These are phyloP conservation scores for Obba rivulosa DNA, from an alignment of 768 basidiomycete genomes.

Conservation along the genomic window DNA sequence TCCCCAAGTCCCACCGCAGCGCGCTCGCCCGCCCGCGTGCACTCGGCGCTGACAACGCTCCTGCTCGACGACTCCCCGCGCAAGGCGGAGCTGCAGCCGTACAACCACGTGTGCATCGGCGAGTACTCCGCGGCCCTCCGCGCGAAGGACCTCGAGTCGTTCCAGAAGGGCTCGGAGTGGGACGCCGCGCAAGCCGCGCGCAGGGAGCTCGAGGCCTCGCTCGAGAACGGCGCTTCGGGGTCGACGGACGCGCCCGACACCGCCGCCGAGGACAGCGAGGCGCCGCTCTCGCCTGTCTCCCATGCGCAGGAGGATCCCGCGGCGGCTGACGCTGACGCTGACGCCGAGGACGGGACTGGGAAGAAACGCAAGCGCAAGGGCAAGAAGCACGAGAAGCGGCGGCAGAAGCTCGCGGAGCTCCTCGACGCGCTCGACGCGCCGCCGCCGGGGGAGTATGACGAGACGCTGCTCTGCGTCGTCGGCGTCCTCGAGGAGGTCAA, in stretches of 20 bases:
- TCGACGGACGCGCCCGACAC: background rate
- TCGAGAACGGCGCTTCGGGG: background rate
- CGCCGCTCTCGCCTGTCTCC: background rate
- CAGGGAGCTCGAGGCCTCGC: constrained; percentile 14
- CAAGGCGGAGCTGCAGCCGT: constrained; percentile 66
- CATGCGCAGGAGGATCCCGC: background rate
- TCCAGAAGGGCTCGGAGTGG: constrained; percentile 18
- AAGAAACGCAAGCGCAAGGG: constrained; percentile 4
- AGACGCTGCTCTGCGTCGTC: constrained; percentile 57
- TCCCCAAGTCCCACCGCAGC: background rate
- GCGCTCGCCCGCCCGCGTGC: constrained; percentile 14
- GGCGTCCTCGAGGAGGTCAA: constrained; percentile 61
- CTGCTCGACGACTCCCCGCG: constrained; percentile 48
- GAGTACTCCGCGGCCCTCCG: constrained; percentile 56
- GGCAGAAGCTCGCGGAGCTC: constrained; percentile 12
- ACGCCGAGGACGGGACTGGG: background rate
- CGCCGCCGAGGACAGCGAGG: background rate
- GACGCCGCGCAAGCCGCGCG: constrained; percentile 13
- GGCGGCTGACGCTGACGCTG: constrained; percentile 4
- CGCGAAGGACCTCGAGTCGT: constrained; percentile 27
- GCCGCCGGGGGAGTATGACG: constrained; percentile 35
- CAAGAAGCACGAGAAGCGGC: constrained; percentile 4
- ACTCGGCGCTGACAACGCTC: constrained; percentile 43
- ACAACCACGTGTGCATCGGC: constrained; percentile 72
- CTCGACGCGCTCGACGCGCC: background rate